These are phyloP conservation scores for Rhodotorula sp. DNA, from an alignment of 1,284 basidiomycete genomes.

Conservation along the genomic window DNA sequence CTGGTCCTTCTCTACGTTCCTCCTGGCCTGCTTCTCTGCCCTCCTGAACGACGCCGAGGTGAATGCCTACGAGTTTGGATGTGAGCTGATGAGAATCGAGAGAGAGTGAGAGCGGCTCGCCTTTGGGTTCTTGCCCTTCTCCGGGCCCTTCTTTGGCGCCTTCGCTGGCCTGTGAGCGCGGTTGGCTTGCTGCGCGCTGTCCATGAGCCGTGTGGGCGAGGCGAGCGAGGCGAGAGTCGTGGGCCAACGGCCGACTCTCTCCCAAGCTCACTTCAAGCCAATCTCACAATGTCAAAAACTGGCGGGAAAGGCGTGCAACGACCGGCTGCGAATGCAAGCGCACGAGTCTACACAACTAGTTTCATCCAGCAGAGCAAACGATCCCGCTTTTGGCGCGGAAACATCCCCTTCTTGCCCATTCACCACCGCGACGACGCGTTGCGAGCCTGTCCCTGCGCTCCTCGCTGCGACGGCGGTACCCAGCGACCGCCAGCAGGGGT, in stretches of 20 bases:
- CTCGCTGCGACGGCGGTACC: slow-evolving; percentile 5
- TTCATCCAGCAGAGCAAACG: neutral
- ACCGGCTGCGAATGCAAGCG: neutral
- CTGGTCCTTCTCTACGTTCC: slow-evolving; percentile 91
- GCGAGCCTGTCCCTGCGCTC: neutral
- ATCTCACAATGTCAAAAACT: neutral
- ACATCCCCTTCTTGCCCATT: neutral
- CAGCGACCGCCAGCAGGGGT: slow-evolving; percentile 3
- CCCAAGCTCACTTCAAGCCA: neutral
- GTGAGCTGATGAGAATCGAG: neutral
- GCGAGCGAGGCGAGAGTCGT: neutral
- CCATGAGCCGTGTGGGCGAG: slow-evolving; percentile 1
- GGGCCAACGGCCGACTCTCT: neutral
- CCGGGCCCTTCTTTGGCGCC: slow-evolving; percentile 55
- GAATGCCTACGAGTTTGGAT: slow-evolving; percentile 61
- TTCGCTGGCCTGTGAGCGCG: slow-evolving; percentile 35
- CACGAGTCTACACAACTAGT: neutral
- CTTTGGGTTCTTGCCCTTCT: slow-evolving; percentile 82
- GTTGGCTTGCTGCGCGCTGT: slow-evolving; percentile 35
- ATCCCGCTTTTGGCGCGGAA: neutral
- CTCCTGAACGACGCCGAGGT: slow-evolving; percentile 84
- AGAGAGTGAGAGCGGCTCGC: slow-evolving; percentile 52
- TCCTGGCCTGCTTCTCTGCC: slow-evolving; percentile 81
- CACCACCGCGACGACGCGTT: neutral
- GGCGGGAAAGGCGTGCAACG: neutral